Evolutionary conservation across 306 rosid species (phyloP), one percentile per base, ranked within the genome.

Genomic region (Acacia confusa): DNA sequence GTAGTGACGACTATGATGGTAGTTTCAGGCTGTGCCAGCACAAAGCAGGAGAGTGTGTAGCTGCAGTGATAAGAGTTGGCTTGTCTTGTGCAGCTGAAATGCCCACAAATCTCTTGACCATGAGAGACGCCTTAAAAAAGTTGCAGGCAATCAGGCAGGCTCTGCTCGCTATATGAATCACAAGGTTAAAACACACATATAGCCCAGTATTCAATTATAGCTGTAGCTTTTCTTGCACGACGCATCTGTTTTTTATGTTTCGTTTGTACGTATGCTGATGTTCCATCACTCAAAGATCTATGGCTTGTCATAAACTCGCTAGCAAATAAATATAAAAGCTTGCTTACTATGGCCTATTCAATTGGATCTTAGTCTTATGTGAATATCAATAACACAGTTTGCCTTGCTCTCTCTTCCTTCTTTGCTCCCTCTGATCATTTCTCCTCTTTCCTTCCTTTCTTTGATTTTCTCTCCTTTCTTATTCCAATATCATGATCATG

Each of bases 41-140:
- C 14, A 85, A 75, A 64, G 77, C 80, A 9, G 84, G 64, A 77
- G 80, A 80, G 70, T 80, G 80, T 53, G 44, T 69, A 43, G 64
- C 53, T 60, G 63, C 43, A 2, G 79, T 68, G 32, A 53, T 85
- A 32, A 77, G 79, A 72, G 83, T 85, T 11, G 85, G 86, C 27
- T 36, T 87, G 71, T 74, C 53, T 25, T 87, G 87, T 78, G 66
- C 79, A 7, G 48, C 83, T 8, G 66, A 79, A 24, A 52, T 77
- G 6, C 48, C 88, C 68, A 85, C 85, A 80, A 81, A 85, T 43
- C 77, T 88, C 36, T 79, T 77, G 53, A 84, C 69, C 45, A 82
- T 79, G 76, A 82, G 81, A 82, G 77, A 84, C 11, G 84, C 78
- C 78, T 65, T 63, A 45, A 12, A 72, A 30, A 82, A 14, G 43